Evolutionary conservation across 345 rosid genomes (phyloP), one percentile per base, ranked within the genome.

Genomic region (Gossypium mustelinum): DNA sequence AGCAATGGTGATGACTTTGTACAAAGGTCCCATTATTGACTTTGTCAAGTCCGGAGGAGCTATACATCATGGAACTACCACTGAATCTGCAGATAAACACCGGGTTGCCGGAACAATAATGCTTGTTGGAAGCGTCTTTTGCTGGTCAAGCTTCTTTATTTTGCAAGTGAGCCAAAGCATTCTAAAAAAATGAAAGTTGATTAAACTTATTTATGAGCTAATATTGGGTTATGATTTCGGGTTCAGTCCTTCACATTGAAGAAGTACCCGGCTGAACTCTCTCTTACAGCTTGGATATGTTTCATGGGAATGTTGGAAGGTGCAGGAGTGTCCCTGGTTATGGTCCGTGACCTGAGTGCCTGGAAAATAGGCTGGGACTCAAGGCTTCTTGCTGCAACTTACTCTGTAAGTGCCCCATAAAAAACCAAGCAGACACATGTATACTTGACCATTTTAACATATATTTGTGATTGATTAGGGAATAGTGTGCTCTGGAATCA

Each of bases 1-100:
- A 78, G 97, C 98, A 0, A 90, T 90, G 98, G 92, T 89, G n/a
- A 94, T 94, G 98, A 94, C 98, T 3, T 74, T 94, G 47, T 89
- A 88, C 89, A 92, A 88, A 76, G 98, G 98, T 73, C 98, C 97
- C 47, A 81, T 89, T 62, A 61, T 94, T 18, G 79, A 89, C 44
- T 79, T 94, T 39, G 25, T 86, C 2, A 79, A 68, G 68, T 13
- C 83, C 7, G 83, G 81, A 1, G 90, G 87, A 59, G 77, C 67
- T 16, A 48, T 41, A 67, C 80, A 84, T 72, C 84, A 77, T 4
- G 84, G 58, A 8, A 65, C 69, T 75, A 27, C 82, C 71, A 25
- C 58, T 9, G 86, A 78, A n/a, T 68, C 93, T 9, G 44, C 82
- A 1, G 84, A 78, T 22, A 82, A 80, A 75, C 90, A 89, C 75